phyloP scores from a whole-genome alignment of 2,329 filamentous ascomycete genomes.

The Fusarium sacchari region DNA sequence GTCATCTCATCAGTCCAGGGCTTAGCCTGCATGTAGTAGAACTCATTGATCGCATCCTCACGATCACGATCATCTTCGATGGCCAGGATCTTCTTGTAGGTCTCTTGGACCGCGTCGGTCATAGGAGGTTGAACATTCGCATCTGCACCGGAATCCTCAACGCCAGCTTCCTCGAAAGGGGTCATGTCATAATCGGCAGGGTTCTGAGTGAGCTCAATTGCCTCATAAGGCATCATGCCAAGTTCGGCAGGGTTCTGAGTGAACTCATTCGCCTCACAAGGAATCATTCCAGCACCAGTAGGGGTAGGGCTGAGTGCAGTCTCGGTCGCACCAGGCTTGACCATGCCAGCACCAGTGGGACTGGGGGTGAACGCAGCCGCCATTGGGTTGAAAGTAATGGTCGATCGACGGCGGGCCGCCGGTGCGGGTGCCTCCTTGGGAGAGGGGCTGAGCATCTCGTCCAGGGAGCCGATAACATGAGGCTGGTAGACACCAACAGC shows the following conservation, averaged over 20 bases:
- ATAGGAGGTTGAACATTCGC: neutral
- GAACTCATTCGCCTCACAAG: neutral
- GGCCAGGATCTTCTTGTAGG: neutral
- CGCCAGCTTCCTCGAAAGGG: neutral
- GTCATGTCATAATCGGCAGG: neutral
- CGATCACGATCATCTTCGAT: neutral
- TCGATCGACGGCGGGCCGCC: neutral
- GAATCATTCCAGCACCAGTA: no score
- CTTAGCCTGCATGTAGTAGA: neutral
- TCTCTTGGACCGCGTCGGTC: rapidly evolving
- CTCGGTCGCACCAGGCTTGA: neutral
- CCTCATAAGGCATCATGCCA: neutral
- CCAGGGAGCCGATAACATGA: neutral
- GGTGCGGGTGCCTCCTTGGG: neutral
- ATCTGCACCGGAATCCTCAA: neutral
- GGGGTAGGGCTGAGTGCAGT: neutral
- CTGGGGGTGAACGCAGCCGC: neutral
- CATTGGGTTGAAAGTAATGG: neutral
- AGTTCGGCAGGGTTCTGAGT: neutral
- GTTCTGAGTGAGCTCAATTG: neutral
- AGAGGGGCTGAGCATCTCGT: neutral
- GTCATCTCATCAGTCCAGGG: neutral
- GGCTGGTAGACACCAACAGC: neutral
- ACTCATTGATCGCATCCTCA: neutral
- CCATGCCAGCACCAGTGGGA: neutral